Base-by-base conservation (phyloP, 164 flowering plant genomes). In the Magnolia officinalis region DNA sequence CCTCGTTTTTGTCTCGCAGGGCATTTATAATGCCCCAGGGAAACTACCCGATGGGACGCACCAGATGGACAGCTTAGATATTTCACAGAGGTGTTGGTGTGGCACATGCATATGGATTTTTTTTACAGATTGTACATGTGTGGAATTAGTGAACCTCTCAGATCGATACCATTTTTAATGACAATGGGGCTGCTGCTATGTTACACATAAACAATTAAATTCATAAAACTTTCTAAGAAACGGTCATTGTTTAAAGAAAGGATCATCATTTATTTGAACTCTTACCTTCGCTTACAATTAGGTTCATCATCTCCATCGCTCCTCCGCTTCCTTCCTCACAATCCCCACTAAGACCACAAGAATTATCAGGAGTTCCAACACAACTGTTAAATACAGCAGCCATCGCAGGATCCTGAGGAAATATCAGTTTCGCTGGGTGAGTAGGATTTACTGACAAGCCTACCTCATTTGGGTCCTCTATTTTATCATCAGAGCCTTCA, bases 201-300 rank as follows among this genome's bases (percentile, higher is more conserved):
- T 37, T 16, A 55, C 61, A 11, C 61, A 55, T 55, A 55, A 55
- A 55, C 13, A 55, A 55, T 55, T 55, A 55, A 55, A 55, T 11
- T 37, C 61, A 55, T 16, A 7, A 55, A 55, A 55, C 13, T 55
- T 8, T 55, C 61, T 11, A 55, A 55, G 61, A 16, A 55, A 11
- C 18, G 2, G 61, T 0, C 61, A 11, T 55, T 16, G 18, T 55
- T 55, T 11, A 55, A 29, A 21, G 67, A 16, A 68, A 55, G 3
- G 6, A 65, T 65, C 19, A 31, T 68, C 49, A 68, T 16, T 68
- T 21, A 59, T 59, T 65, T 24, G 11, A 72, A 49, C 49, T 74
- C 80, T 79, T 84, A 95, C 99, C 94, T 96, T 89, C 88, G 87
- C 84, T 92, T 93, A 77, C 77, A 80, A 80, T 79, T 88, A 8